Base-by-base conservation (phyloP, 208 protist genomes). In the Naegleria gruberi region DNA sequence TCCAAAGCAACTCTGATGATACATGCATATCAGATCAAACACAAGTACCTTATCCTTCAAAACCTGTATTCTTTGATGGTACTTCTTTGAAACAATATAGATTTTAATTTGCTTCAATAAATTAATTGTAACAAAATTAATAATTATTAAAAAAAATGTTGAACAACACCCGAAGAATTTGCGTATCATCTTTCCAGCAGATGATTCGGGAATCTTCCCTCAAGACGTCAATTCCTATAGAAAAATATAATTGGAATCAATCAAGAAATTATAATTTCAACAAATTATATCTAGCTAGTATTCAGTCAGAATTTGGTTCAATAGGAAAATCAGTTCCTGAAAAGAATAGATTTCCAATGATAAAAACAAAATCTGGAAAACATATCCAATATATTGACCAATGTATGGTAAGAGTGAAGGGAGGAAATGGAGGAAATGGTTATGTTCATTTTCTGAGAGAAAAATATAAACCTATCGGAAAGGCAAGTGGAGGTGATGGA, bases 401-500 rank as follows among this genome's bases (percentile, higher is more conserved):
- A 26, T 8, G 23, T 86, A 7, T 41, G 3, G n/a, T 91, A 10
- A 34, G 5, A n/a, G 45, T 92, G 55, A 19, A 19, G 44, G 87
- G 87, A 46, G 92, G 92, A 6, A 91, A 87, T 19, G 92, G 92
- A 43, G 92, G 92, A 30, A 82, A 92, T 47, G 92, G 92, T 40
- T 30, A 34, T 23, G 81, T 91, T 2, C 65, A 30, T 43, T 92
- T 93, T 41, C 65, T 30, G 10, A 81, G 90, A 26, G 91, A 91
- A 45, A 92, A 92, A 74, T 93, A 57, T 44, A 40, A 51, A 17
- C 55, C 30, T 2, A 73, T 23, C 10, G 91, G 91, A 44, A 90
- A 90, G 4, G 85, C 91, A 6, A 87, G 92, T 87, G 92, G 92
- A n/a, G 92, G 92, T 40, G 89, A 92, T 87, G 91, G 92, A 10